Evolutionary conservation across 345 rosid species (phyloP).

Genomic region (Luvunga scandens): DNA sequence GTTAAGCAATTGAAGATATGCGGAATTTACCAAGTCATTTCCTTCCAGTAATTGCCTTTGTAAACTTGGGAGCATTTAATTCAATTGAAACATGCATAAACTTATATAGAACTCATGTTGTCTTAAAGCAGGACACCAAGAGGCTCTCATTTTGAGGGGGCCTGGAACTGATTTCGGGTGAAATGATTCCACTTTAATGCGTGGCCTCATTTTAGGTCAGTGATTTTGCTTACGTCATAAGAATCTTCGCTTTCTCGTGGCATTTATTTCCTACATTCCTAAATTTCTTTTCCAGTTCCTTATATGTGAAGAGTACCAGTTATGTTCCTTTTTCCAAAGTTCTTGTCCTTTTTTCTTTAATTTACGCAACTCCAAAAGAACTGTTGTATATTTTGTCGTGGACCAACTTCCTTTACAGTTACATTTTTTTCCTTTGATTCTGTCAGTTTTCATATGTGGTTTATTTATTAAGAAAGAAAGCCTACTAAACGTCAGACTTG

Average conservation of each 20-base stretch:
- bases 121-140: conserved; percentile 97
- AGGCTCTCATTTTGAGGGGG: conserved; percentile 97
- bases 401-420: conserved; percentile 20
- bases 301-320: conserved; percentile 29
- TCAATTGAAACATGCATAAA: conserved; percentile 59
- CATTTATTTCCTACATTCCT: conserved; percentile 54
- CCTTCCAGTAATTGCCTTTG: conserved; percentile 66
- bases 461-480: neutral
- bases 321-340: conserved; percentile 31
- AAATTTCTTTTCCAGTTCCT: conserved; percentile 50
- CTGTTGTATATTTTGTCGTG: conserved; percentile 20
- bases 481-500: neutral
- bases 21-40: conserved; percentile 47
- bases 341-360: conserved; percentile 30
- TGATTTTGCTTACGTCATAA: conserved; percentile 73
- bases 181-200: conserved; percentile 95
- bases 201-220: conserved; percentile 99
- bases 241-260: conserved; percentile 55
- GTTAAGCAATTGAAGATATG: conserved; percentile 43
- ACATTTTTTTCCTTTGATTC: conserved; percentile 3
- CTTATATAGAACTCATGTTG: conserved; percentile 94
- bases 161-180: conserved; percentile 96
- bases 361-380: conserved; percentile 22
- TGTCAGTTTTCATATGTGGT: neutral
- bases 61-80: conserved; percentile 63